These are phyloP conservation scores for Naganishia vishniacii DNA, from an alignment of 768 basidiomycete species.

Conservation along the genomic window DNA sequence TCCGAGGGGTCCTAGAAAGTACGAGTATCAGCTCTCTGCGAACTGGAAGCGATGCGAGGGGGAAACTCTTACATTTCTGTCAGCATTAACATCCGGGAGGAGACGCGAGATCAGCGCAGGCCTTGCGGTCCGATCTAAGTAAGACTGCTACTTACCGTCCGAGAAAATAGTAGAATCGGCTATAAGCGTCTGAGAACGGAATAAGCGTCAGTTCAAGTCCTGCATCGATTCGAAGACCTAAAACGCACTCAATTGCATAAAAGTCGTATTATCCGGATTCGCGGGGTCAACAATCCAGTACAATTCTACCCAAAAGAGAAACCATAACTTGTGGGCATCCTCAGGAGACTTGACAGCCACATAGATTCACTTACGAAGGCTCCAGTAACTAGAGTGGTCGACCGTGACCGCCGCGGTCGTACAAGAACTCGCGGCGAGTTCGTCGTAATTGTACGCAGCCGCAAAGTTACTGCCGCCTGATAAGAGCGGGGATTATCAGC, in stretches of 20 bases:
- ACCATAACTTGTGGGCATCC: too few relatives aligned
- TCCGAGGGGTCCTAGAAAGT: background rate
- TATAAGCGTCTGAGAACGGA: background rate
- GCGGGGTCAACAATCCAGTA: constrained; percentile 24
- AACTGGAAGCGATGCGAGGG: too few relatives aligned
- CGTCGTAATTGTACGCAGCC: constrained; percentile 15
- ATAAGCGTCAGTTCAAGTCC: background rate
- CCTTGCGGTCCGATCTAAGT: too few relatives aligned
- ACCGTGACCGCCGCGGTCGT: constrained; percentile 29
- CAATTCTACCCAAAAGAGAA: constrained; percentile 5
- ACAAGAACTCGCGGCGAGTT: background rate
- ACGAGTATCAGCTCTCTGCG: background rate
- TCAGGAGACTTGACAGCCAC: too few relatives aligned
- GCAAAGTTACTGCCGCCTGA: constrained; percentile 21
- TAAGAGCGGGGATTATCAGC: background rate
- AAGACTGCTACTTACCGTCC: constrained; percentile 4
- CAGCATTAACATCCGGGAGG: background rate
- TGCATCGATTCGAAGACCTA: too few relatives aligned
- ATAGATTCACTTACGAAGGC: constrained; percentile 21
- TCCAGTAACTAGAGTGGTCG: constrained; percentile 35
- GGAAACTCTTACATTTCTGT: background rate
- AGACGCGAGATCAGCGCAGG: too few relatives aligned
- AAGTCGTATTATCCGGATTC: constrained; percentile 1
- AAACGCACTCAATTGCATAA: constrained; percentile 5
- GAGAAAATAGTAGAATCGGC: constrained; percentile 12